These are phyloP conservation scores for Prunus yedoensis DNA, from an alignment of 331 rosid species.

Conservation along the genomic window DNA sequence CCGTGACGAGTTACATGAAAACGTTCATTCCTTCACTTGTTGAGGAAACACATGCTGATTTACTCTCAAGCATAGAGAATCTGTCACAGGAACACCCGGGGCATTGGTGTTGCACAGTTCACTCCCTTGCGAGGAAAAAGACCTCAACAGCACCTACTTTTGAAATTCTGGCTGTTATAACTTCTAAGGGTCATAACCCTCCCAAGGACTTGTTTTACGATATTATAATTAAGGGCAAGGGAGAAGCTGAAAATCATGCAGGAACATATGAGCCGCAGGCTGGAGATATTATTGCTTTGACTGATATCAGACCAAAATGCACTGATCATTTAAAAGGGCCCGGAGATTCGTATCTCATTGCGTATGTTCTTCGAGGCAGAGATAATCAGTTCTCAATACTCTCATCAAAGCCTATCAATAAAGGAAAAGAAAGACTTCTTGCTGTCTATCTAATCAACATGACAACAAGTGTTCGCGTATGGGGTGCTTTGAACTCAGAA, in stretches of 20 bases:
- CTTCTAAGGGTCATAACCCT: neutral
- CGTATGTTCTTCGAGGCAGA: conserved; percentile 22
- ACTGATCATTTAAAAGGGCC: conserved; percentile 8
- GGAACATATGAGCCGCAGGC: neutral
- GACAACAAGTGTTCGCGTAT: conserved; percentile 45
- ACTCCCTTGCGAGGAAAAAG: no score
- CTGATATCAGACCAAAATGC: conserved; percentile 10
- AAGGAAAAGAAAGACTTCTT: conserved; percentile 1
- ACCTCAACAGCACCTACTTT: conserved; percentile 21
- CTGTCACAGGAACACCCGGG: conserved; percentile 9
- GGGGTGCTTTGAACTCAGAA: conserved; percentile 37
- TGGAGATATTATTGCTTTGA: conserved; percentile 28
- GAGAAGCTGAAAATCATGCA: neutral
- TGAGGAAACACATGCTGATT: no score
- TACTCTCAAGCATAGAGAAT: conserved; percentile 3
- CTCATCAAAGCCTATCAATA: conserved; percentile 18
- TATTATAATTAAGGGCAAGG: neutral
- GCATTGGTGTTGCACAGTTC: no score
- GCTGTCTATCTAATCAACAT: conserved; percentile 37
- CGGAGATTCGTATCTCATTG: conserved; percentile 23
- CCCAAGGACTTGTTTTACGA: conserved; percentile 18
- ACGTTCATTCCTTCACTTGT: no score
- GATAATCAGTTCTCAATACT: conserved; percentile 6
- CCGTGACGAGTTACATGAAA: no score
- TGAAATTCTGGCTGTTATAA: conserved; percentile 22